These are phyloP conservation scores for Trapa bicornis DNA, from an alignment of 345 rosid genomes.

Conservation along the genomic window DNA sequence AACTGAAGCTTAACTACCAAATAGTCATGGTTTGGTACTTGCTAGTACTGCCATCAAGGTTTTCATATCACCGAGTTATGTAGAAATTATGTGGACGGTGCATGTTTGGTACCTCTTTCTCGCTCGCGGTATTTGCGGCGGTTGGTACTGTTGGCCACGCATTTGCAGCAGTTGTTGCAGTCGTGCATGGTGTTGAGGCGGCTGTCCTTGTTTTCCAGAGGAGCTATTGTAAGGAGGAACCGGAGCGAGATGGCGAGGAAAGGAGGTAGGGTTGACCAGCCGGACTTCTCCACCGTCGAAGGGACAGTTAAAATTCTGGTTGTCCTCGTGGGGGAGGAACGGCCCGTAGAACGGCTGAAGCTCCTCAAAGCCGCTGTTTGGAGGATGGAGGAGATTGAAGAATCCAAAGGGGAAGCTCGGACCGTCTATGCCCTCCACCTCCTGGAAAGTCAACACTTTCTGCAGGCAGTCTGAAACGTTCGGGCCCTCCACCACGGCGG, in stretches of 20 bases:
- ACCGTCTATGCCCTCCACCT: conserved; percentile 14
- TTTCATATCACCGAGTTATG: too few species aligned
- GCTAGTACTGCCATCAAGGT: neutral
- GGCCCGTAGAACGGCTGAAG: conserved; percentile 48
- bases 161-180: neutral
- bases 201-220: neutral
- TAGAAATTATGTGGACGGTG: conserved; percentile 18
- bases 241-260: neutral
- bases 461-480: conserved; percentile 26
- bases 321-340: conserved; percentile 11
- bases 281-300: neutral
- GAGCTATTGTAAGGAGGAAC: conserved; percentile 1
- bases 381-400: conserved; percentile 16
- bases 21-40: neutral
- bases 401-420: neutral
- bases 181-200: neutral
- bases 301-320: neutral
- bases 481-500: neutral
- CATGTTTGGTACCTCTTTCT: conserved; percentile 14
- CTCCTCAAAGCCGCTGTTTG: conserved; percentile 23
- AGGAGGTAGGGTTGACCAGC: neutral
- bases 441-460: conserved; percentile 22
- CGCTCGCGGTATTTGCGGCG: conserved; percentile 30
- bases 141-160: conserved; percentile 5
- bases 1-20: neutral